Conservation (phyloP, 768 basidiomycete genomes). For the Pisolithus marmoratus region DNA sequence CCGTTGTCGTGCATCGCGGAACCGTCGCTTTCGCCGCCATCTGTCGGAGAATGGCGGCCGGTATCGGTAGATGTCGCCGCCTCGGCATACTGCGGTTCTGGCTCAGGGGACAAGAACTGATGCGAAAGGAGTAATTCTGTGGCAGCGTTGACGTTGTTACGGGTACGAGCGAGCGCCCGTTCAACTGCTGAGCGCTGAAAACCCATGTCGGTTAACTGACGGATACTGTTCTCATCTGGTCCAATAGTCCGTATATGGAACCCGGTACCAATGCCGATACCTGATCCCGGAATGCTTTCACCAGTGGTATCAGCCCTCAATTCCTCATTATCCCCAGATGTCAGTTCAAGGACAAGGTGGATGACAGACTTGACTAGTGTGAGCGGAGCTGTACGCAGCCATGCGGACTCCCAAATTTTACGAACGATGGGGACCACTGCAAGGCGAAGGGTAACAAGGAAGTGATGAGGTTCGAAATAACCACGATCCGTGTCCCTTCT, state of each 20-base stretch:
- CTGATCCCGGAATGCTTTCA: constrained; percentile 28
- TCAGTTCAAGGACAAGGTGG: constrained; percentile 72
- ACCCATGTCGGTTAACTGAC: constrained; percentile 92
- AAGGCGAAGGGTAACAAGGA: constrained; percentile 76
- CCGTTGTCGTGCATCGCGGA: constrained; percentile 22
- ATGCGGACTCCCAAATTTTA: constrained; percentile 75
- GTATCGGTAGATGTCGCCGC: constrained; percentile 14
- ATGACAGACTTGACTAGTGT: constrained; percentile 72
- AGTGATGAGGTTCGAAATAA: constrained; percentile 82
- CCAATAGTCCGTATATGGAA: constrained; percentile 34
- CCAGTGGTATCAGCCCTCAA: constrained; percentile 39
- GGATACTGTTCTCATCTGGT: constrained; percentile 73
- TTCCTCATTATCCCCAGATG: constrained; percentile 79
- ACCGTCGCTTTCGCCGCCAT: constrained; percentile 14
- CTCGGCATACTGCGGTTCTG: constrained; percentile 16
- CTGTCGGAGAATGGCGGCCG: constrained; percentile 25
- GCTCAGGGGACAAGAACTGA: constrained; percentile 61
- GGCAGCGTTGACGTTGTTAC: constrained; percentile 86
- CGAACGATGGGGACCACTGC: constrained; percentile 61
- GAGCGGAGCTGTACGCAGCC: constrained; percentile 74
- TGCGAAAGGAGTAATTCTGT: constrained; percentile 82
- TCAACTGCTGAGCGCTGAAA: constrained; percentile 87
- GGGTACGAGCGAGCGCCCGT: constrained; percentile 73
- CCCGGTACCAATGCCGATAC: constrained; percentile 27
- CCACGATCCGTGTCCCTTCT: constrained; percentile 72